Conservation (phyloP, 2,329 filamentous ascomycete species). For the Huntiella omanensis region DNA sequence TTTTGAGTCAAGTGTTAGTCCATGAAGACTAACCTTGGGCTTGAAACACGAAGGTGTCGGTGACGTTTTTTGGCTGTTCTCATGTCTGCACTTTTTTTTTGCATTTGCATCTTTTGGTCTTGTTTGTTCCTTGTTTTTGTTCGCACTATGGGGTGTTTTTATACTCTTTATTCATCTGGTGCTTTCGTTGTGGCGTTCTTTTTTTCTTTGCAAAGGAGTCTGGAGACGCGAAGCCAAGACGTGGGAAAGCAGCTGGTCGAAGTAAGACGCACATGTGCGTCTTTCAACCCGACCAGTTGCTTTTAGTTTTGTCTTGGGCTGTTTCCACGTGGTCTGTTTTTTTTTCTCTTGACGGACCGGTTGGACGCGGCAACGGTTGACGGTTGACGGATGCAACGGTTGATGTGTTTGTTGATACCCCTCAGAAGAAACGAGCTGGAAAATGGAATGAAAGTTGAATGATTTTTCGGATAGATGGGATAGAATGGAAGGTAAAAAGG, state of each 20-base stretch:
- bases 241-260: no score
- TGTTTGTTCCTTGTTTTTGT: neutral
- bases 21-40: neutral
- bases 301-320: no score
- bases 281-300: no score
- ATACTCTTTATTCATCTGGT: neutral
- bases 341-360: no score
- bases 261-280: no score
- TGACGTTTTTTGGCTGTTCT: slow-evolving; percentile 2
- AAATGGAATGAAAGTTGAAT: neutral
- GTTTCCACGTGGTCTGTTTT: no score
- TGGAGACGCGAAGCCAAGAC: neutral
- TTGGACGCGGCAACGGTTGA: no score
- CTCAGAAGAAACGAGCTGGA: no score
- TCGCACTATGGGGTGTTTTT: neutral
- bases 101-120: slow-evolving; percentile 5
- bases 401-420: no score
- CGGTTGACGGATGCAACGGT: no score
- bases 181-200: slow-evolving; percentile 1
- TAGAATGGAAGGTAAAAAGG: neutral
- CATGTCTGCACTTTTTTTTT: slow-evolving; percentile 5
- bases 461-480: slow-evolving; percentile 1
- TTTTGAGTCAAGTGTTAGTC: neutral
- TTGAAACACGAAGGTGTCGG: neutral
- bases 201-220: neutral